Conservation (phyloP, 2,329 filamentous ascomycete genomes). For the Huntiella bhutanensis region DNA sequence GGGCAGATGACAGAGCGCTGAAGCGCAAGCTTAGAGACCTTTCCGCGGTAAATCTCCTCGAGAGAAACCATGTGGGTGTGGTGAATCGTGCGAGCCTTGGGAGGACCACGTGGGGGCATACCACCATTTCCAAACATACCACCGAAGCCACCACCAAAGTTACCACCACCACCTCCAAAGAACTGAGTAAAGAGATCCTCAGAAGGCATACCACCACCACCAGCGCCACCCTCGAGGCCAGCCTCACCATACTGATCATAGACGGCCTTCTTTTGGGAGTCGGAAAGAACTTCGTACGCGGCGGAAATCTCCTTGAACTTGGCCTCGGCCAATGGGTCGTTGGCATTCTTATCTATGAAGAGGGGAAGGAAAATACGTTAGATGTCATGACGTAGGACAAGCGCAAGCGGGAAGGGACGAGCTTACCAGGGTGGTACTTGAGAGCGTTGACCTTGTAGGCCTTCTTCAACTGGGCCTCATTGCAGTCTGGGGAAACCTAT, state of each 20-base stretch:
- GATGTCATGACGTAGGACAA: background rate
- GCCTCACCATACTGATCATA: constrained; percentile 98
- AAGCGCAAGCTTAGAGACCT: constrained; percentile 89
- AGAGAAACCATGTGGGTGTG: constrained; percentile 97
- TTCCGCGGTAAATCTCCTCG: constrained; percentile 95
- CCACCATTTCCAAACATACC: constrained; percentile 56
- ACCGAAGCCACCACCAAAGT: constrained; percentile 41
- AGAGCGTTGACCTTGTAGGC: constrained; percentile 70
- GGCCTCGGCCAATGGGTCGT: constrained; percentile 81
- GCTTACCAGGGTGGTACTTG: constrained; percentile 66
- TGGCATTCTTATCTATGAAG: constrained; percentile 71
- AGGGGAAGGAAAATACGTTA: constrained; percentile 12
- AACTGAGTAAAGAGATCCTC: constrained; percentile 96
- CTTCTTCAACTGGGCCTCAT: constrained; percentile 77
- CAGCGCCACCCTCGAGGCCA: constrained; percentile 59
- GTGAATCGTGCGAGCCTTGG: constrained; percentile 85
- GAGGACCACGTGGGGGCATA: constrained; percentile 61
- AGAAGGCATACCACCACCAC: constrained; percentile 74
- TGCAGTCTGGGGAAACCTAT: constrained; percentile 59
- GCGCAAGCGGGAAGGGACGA: background rate
- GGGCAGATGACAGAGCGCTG: constrained; percentile 96
- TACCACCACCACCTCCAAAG: constrained; percentile 61
- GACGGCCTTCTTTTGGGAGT: constrained; percentile 72
- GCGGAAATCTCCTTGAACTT: constrained; percentile 98
- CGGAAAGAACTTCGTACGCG: constrained; percentile 87